Evolutionary conservation across 805 yeast genomes (phyloP).

Genomic region (Yarrowia porcina): DNA sequence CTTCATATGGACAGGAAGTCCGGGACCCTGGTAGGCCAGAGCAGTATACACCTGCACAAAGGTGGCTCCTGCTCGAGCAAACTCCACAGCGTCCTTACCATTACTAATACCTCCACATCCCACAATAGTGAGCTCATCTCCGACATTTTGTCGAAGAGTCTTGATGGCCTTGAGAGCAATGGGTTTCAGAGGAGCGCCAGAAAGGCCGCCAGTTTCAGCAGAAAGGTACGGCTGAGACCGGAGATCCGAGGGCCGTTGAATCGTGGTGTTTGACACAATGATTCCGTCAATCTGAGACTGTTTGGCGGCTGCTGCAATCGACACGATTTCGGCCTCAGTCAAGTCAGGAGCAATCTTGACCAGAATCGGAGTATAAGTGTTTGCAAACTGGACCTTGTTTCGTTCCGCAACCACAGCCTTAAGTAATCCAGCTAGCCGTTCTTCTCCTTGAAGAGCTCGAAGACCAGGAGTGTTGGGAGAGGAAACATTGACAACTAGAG

Average conservation of each 20-base stretch:
- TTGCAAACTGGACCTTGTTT: constrained; percentile 38
- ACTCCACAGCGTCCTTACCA: constrained; percentile 87
- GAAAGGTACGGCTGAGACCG: constrained; percentile 49
- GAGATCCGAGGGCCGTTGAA: constrained; percentile 69
- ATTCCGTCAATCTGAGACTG: constrained; percentile 82
- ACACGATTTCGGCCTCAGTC: constrained; percentile 70
- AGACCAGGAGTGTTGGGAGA: constrained; percentile 96
- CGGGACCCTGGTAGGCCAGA: constrained; percentile 91
- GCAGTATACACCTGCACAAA: constrained; percentile 84
- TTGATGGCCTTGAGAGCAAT: constrained; percentile 67
- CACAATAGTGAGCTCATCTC: constrained; percentile 68
- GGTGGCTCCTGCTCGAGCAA: constrained; percentile 91
- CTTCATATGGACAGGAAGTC: constrained; percentile 61
- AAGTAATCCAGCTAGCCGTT: constrained; percentile 65
- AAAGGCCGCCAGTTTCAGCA: constrained; percentile 77
- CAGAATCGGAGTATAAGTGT: constrained; percentile 65
- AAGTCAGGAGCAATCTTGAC: constrained; percentile 96
- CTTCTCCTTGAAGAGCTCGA: constrained; percentile 77
- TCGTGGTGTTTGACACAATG: constrained; percentile 87
- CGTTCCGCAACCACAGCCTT: constrained; percentile 68
- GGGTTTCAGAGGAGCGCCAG: constrained; percentile 89
- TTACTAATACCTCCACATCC: constrained; percentile 94
- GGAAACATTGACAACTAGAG: constrained; percentile 84
- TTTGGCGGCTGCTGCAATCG: constrained; percentile 79
- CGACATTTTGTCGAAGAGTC: constrained; percentile 69